A percentile compares a stretch with the other conserved stretches of the same genome.
phyloP scores from a whole-genome alignment of 163 green algal species.

The Scenedesmus sp. region DNA sequence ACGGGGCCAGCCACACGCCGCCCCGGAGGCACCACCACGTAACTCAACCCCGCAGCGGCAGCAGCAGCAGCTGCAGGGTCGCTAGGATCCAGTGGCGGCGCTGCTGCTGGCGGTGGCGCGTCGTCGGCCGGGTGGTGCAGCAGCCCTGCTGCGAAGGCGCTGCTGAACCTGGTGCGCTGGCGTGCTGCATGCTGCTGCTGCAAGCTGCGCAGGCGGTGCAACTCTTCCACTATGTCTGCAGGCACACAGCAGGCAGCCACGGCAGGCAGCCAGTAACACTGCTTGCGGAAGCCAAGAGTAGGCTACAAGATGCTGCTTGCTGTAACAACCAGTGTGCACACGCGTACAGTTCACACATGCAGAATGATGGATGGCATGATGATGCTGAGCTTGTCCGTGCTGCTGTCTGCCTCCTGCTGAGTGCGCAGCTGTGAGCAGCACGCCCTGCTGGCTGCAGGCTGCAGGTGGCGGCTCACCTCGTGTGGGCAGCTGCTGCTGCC shows the following conservation, averaged over 20 bases:
- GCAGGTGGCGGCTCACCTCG: not conserved
- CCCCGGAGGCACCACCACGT: not conserved
- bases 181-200: not conserved
- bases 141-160: constrained; percentile 18
- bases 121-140: constrained; percentile 35
- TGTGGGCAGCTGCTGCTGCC: constrained; percentile 1
- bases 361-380: not conserved
- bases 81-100: not conserved
- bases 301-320: too few relatives aligned
- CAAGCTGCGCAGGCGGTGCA: constrained; percentile 28
- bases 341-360: not conserved
- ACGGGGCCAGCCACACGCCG: not conserved
- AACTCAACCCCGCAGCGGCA: constrained; percentile 6
- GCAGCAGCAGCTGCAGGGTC: not conserved
- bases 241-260: not conserved
- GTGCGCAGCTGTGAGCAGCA: not conserved
- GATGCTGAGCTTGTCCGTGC: too few relatives aligned
- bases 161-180: not conserved
- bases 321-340: too few relatives aligned
- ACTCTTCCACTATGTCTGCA: constrained; percentile 27
- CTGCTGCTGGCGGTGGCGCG: constrained; percentile 1
- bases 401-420: not conserved
- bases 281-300: not conserved
- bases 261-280: not conserved
- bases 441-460: not conserved